These are phyloP conservation scores for Bonia amplexicaulis DNA, from an alignment of 176 grass and related monocot species.

Conservation along the genomic window DNA sequence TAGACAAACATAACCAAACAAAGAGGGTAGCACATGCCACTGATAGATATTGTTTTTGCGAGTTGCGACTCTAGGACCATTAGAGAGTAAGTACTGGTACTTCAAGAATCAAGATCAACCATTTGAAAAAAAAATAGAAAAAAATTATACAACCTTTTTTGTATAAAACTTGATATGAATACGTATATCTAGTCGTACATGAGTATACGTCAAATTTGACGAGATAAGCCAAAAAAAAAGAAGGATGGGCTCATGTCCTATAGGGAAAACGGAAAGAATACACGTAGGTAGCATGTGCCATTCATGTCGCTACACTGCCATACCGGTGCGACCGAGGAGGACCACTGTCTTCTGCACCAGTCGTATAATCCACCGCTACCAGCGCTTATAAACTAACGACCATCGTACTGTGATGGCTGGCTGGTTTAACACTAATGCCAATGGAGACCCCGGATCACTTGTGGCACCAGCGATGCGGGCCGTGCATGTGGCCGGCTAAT, in stretches of 20 bases:
- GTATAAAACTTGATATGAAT: neutral
- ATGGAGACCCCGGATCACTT: neutral
- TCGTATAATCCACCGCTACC: neutral
- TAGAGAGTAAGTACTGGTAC: neutral
- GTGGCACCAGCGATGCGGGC: neutral
- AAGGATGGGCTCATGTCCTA: neutral
- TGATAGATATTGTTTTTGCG: neutral
- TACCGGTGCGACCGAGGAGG: neutral
- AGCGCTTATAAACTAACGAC: neutral
- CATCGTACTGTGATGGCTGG: neutral
- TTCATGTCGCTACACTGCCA: neutral
- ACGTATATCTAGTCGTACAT: neutral
- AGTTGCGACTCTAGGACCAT: neutral
- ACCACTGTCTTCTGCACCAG: neutral
- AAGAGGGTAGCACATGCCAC: neutral
- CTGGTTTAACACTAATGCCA: neutral
- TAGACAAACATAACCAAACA: too few species aligned
- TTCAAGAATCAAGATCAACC: neutral
- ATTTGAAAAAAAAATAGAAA: neutral
- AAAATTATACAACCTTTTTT: too few species aligned
- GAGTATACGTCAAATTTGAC: neutral
- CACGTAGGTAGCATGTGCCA: neutral
- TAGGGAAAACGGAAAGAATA: neutral
- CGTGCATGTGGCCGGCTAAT: neutral
- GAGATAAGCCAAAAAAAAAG: neutral